These are phyloP conservation scores for Vicia villosa DNA, from an alignment of 306 rosid genomes.

Conservation along the genomic window DNA sequence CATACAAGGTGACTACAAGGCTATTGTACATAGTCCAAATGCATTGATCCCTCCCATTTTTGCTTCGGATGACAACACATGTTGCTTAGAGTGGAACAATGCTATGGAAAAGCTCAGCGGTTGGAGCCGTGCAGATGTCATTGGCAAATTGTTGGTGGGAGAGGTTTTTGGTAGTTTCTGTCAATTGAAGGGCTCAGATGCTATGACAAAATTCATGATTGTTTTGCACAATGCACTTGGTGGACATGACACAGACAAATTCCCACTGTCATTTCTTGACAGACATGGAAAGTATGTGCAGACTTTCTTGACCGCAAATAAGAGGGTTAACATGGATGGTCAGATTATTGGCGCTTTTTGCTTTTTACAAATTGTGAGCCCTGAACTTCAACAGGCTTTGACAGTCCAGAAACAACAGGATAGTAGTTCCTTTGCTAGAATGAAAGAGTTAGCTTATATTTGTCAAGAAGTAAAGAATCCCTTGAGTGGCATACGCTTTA, in stretches of 20 bases:
- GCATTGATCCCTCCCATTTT: conserved; percentile 98
- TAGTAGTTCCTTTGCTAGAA: conserved; percentile 68
- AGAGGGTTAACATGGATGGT: conserved; percentile 79
- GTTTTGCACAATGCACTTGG: conserved; percentile 91
- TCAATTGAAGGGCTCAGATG: conserved; percentile 84
- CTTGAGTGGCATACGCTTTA: conserved; percentile 85
- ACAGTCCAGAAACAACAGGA: conserved; percentile 84
- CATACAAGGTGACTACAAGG: conserved; percentile 98
- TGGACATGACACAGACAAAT: conserved; percentile 79
- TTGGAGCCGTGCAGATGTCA: conserved; percentile 69
- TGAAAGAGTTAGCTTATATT: conserved; percentile 92
- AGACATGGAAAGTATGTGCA: conserved; percentile 74
- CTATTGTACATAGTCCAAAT: conserved; percentile 91
- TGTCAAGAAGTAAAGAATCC: conserved; percentile 96
- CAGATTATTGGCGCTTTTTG: conserved; percentile 92
- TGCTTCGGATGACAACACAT: conserved; percentile 93
- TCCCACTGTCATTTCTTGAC: conserved; percentile 78
- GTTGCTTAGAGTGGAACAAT: conserved; percentile 97
- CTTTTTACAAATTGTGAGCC: conserved; percentile 86
- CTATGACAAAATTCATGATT: conserved; percentile 90
- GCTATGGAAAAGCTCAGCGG: conserved; percentile 98
- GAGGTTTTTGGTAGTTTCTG: conserved; percentile 94
- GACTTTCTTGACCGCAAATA: conserved; percentile 88
- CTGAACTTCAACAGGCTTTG: conserved; percentile 84
- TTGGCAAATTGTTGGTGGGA: conserved; percentile 92